Evolutionary conservation across 2,329 filamentous ascomycete species (phyloP).

Genomic region (Lasiodiplodia sp.): DNA sequence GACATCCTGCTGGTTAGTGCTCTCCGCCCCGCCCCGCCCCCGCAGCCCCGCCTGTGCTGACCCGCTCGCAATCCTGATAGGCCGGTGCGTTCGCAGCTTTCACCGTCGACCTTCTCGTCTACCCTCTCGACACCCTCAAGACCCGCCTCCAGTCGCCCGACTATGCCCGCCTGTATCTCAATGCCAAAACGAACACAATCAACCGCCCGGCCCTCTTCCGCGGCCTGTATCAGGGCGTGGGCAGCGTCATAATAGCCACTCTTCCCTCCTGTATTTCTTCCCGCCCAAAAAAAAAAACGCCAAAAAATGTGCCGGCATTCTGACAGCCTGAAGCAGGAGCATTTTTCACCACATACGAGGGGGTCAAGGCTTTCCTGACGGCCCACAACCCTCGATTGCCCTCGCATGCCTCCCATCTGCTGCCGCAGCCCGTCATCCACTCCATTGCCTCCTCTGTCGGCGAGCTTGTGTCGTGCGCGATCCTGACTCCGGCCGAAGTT

Average conservation of each 20-base stretch:
- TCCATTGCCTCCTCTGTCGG: slow-evolving; percentile 75
- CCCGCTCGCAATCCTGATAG: slow-evolving; percentile 52
- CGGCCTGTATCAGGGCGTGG: slow-evolving; percentile 86
- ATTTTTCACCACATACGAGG: slow-evolving; percentile 92
- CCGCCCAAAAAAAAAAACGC: neutral
- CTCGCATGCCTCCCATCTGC: slow-evolving; percentile 41
- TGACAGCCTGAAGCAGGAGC: slow-evolving; percentile 66
- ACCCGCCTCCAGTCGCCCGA: slow-evolving; percentile 82
- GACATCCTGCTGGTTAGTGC: slow-evolving; percentile 65
- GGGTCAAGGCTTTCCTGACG: slow-evolving; percentile 69
- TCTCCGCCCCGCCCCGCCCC: slow-evolving; percentile 36
- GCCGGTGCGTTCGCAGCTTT: slow-evolving; percentile 87
- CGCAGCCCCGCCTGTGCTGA: slow-evolving; percentile 12
- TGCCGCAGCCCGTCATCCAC: slow-evolving; percentile 76
- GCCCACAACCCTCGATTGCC: slow-evolving; percentile 53
- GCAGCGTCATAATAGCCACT: slow-evolving; percentile 83
- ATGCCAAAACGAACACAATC: slow-evolving; percentile 62
- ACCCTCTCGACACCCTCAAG: slow-evolving; percentile 89
- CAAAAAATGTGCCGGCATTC: neutral
- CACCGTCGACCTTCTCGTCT: slow-evolving; percentile 83
- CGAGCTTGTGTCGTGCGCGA: slow-evolving; percentile 84
- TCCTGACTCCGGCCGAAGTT: slow-evolving; percentile 87
- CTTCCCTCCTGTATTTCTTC: slow-evolving; percentile 75
- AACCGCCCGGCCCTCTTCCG: slow-evolving; percentile 66
- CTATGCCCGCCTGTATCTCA: slow-evolving; percentile 71